Conservation (phyloP, 768 basidiomycete genomes). For the Russula compacta region DNA sequence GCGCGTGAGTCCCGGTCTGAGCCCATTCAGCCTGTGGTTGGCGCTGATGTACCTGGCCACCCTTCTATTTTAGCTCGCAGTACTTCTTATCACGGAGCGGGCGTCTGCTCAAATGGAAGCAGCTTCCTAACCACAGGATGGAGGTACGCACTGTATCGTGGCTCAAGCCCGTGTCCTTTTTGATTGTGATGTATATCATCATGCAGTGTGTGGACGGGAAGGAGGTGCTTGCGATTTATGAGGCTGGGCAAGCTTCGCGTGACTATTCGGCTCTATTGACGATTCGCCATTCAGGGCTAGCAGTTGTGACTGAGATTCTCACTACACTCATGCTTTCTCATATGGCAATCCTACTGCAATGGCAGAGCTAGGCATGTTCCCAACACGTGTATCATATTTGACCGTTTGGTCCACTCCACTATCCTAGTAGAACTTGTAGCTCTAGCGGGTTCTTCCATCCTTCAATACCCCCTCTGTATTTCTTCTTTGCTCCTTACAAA, state of each 20-base stretch:
- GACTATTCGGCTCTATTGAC: slow-evolving; percentile 52
- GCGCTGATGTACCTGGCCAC: background rate
- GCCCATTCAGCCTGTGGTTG: background rate
- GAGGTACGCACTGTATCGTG: slow-evolving; percentile 42
- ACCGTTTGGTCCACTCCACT: background rate
- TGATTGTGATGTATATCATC: slow-evolving; percentile 3
- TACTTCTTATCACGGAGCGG: slow-evolving; percentile 68
- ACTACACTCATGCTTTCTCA: slow-evolving; percentile 68
- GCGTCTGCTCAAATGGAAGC: slow-evolving; percentile 64
- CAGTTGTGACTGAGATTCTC: slow-evolving; percentile 65
- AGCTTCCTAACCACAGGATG: slow-evolving; percentile 48
- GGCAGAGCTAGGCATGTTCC: slow-evolving; percentile 28
- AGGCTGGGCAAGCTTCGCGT: slow-evolving; percentile 46
- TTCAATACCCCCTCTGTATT: slow-evolving; percentile 3
- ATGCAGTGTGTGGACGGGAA: slow-evolving; percentile 52
- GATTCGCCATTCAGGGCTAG: slow-evolving; percentile 47
- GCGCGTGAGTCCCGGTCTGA: slow-evolving; percentile 43
- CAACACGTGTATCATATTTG: background rate
- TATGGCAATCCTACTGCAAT: slow-evolving; percentile 52
- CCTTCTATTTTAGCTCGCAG: slow-evolving; percentile 41
- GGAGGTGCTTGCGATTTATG: slow-evolving; percentile 54
- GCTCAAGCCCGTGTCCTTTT: background rate
- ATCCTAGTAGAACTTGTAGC: slow-evolving; percentile 1
- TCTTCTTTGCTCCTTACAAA: background rate
- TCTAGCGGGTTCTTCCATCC: slow-evolving; percentile 1